Conservation (phyloP, 768 basidiomycete genomes). For the Daedalea quercina region DNA sequence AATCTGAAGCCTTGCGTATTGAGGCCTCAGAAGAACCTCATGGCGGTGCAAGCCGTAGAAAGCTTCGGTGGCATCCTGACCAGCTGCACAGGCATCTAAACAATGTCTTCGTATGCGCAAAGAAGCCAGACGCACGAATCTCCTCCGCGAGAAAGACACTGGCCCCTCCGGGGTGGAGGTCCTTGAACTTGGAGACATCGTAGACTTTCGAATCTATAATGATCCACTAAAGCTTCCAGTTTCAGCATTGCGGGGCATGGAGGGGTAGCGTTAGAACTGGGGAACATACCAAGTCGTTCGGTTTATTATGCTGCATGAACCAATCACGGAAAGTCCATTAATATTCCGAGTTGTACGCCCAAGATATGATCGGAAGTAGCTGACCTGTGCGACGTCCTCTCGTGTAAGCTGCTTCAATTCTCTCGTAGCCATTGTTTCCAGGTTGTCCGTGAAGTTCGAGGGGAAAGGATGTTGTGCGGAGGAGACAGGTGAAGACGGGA, state of each 20-base stretch:
- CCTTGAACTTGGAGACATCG: constrained; percentile 73
- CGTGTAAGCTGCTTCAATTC: constrained; percentile 43
- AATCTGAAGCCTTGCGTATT: constrained; percentile 67
- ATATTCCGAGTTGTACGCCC: neutral
- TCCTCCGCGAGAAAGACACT: constrained; percentile 73
- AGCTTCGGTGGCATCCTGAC: constrained; percentile 79
- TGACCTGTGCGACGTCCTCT: constrained; percentile 69
- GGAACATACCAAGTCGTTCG: constrained; percentile 65
- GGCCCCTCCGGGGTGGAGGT: constrained; percentile 78
- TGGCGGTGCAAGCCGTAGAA: constrained; percentile 88
- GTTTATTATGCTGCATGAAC: constrained; percentile 59
- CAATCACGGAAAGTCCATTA: neutral
- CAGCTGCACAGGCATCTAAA: constrained; percentile 49
- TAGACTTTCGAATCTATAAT: constrained; percentile 81
- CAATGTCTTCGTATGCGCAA: neutral
- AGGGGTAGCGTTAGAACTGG: neutral
- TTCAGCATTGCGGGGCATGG: neutral
- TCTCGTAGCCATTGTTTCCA: constrained; percentile 19
- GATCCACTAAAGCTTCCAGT: constrained; percentile 51
- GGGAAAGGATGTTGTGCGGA: neutral
- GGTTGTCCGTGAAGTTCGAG: neutral
- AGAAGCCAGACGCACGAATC: constrained; percentile 48
- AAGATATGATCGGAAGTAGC: constrained; percentile 10
- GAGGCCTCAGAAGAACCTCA: constrained; percentile 73
- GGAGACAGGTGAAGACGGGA: constrained; percentile 1